Evolutionary conservation across 1,284 basidiomycete genomes (phyloP), one percentile per base, ranked within the genome.

Genomic region (Ceratobasidium papillatum): DNA sequence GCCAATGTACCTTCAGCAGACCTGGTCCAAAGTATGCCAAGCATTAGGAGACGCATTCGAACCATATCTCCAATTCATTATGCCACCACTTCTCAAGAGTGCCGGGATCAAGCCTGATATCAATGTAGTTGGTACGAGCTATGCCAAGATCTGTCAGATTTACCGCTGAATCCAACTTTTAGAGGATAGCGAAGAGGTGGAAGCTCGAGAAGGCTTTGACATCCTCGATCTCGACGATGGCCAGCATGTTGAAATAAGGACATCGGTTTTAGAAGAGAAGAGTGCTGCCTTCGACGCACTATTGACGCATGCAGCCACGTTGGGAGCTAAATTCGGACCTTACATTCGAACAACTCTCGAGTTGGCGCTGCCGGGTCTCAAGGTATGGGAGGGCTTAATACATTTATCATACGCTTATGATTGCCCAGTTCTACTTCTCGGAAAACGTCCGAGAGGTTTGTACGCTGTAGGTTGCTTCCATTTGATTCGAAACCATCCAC

Each of bases 221-320:
- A 87, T 94, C 84, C 45, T 71, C n/a, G 56, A 71, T 32, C 32
- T 71, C 8, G 41, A 71, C 41, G 91, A 93, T 68, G 92, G 92
- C 0, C 89, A 89, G 68, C 87, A 88, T 17, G 85, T 93, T n/a
- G 90, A 90, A 1, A 91, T 94, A 76, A 87, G 89, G 74, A 94
- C 93, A 1, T 90, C 91, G 0, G 89, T 89, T 2, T 89, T 95
- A 77, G 93, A 94, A 78, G 94, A 95, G 78, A 94, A 95, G 81
- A 92, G 93, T 74, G 90, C 93, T 78, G 93, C 94, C 1, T 94
- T 94, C 78, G 91, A 94, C 78, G 94, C 92, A 43, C 85, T 96
- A 17, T 88, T 94, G 3, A 90, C 93, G 22, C 93, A 94, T 79
- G 91, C 89, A 76, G 90, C 88, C 47, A 90, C 91, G 8, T 86